Percentiles rank a stretch among this genome's conserved stretches.
Conservation (phyloP, 2,329 filamentous ascomycete species). For the Fusarium robinianum region DNA sequence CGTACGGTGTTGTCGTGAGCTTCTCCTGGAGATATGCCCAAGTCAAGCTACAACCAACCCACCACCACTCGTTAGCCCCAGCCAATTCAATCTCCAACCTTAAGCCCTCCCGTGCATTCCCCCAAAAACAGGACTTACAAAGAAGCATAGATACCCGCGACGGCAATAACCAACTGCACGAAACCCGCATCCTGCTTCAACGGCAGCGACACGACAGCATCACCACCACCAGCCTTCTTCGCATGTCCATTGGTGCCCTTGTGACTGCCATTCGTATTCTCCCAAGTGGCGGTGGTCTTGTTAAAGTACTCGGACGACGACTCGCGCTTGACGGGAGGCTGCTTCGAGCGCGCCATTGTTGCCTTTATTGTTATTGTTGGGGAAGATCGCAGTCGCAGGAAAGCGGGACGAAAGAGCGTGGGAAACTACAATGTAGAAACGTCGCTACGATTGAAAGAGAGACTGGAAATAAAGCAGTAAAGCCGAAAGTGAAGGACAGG, state of each 20-base stretch:
- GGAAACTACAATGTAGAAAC: not conserved
- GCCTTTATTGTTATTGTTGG: not conserved
- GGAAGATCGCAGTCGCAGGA: not conserved
- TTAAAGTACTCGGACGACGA: conserved; percentile 69
- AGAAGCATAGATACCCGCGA: conserved; percentile 94
- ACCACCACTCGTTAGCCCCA: too few species aligned
- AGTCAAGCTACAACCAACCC: conserved; percentile 84
- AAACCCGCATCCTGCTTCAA: conserved; percentile 62
- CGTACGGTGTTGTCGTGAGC: conserved; percentile 90
- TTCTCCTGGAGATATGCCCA: conserved; percentile 98
- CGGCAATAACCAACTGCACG: conserved; percentile 79
- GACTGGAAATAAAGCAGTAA: not conserved
- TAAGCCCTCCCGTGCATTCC: too few species aligned
- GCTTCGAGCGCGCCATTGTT: conserved; percentile 73
- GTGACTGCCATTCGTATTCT: conserved; percentile 40
- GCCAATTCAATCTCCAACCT: too few species aligned
- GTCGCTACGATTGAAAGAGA: not conserved
- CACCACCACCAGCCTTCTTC: conserved; percentile 32
- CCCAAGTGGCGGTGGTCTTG: conserved; percentile 48
- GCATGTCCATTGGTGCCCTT: conserved; percentile 30
- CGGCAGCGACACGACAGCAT: too few species aligned
- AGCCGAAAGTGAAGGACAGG: conserved; percentile 15
- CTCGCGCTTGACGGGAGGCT: conserved; percentile 67
- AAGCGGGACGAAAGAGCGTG: not conserved
- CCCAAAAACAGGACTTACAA: conserved; percentile 74